Evolutionary conservation across 805 yeast genomes (phyloP).

Genomic region (Cyberlindnera subsufficiens): DNA sequence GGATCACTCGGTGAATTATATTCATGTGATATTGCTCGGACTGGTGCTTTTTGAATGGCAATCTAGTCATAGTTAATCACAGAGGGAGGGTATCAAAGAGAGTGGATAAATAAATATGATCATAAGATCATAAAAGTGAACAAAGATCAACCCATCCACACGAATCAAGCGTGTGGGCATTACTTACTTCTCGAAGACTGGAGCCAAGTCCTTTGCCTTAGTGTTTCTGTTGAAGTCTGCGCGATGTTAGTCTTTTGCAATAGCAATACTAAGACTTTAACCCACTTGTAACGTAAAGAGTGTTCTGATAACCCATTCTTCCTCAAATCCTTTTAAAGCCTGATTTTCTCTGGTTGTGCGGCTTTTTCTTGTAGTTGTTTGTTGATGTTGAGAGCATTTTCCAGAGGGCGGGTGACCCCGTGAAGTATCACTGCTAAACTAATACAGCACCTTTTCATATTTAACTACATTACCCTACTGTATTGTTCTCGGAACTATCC

Average conservation of each 20-base stretch:
- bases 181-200: constrained; percentile 56
- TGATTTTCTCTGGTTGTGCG: background rate
- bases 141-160: background rate
- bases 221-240: constrained; percentile 44
- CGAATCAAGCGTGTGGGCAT: background rate
- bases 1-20: too few species aligned
- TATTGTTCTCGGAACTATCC: too few species aligned
- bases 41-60: background rate
- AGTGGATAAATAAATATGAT: background rate
- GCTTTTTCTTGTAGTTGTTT: background rate
- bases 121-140: background rate
- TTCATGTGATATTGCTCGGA: too few species aligned
- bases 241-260: background rate
- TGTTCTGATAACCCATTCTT: constrained; percentile 26
- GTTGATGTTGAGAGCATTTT: too few species aligned
- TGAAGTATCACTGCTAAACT: too few species aligned
- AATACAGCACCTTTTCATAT: too few species aligned
- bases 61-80: constrained; percentile 1
- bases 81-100: background rate
- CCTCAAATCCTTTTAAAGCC: background rate
- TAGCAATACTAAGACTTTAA: background rate
- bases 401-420: too few species aligned
- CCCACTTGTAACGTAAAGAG: constrained; percentile 48
- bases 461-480: too few species aligned
- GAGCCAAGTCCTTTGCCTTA: constrained; percentile 52